Evolutionary conservation across 108 stramenopile species (phyloP).

Genomic region (Cyclotella choctawhatcheeana): DNA sequence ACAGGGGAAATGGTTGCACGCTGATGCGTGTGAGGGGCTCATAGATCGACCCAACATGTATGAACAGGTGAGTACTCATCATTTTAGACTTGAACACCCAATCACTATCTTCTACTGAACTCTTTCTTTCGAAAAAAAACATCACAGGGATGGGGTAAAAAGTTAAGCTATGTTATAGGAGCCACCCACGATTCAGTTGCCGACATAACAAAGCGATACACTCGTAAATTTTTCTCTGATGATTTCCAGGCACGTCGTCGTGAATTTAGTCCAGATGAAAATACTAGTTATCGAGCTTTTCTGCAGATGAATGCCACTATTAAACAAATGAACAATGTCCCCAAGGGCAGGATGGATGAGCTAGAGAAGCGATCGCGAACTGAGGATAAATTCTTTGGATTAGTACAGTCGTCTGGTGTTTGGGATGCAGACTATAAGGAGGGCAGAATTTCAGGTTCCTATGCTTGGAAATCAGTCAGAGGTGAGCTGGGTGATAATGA

Average conservation of each 20-base stretch:
- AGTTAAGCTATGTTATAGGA: slow-evolving; percentile 81
- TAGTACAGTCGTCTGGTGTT: slow-evolving; percentile 38
- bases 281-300: slow-evolving; percentile 31
- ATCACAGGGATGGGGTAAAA: slow-evolving; percentile 92
- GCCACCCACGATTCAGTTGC: slow-evolving; percentile 72
- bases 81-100: slow-evolving; percentile 53
- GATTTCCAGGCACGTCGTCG: slow-evolving; percentile 75
- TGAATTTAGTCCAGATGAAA: slow-evolving; percentile 52
- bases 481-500: slow-evolving; percentile 69
- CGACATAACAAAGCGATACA: slow-evolving; percentile 94
- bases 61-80: slow-evolving; percentile 57
- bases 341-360: slow-evolving; percentile 43
- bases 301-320: slow-evolving; percentile 50
- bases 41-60: slow-evolving; percentile 96
- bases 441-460: slow-evolving; percentile 68
- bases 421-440: slow-evolving; percentile 49
- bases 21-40: slow-evolving; percentile 94
- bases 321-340: slow-evolving; percentile 20
- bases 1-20: slow-evolving; percentile 83
- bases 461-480: slow-evolving; percentile 73
- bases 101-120: slow-evolving; percentile 55
- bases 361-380: slow-evolving; percentile 41
- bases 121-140: slow-evolving; percentile 37
- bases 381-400: slow-evolving; percentile 41
- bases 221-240: slow-evolving; percentile 61